Conservation (phyloP, 371 early-diverging fungal genomes). For the Dichotomocladium elegans region DNA sequence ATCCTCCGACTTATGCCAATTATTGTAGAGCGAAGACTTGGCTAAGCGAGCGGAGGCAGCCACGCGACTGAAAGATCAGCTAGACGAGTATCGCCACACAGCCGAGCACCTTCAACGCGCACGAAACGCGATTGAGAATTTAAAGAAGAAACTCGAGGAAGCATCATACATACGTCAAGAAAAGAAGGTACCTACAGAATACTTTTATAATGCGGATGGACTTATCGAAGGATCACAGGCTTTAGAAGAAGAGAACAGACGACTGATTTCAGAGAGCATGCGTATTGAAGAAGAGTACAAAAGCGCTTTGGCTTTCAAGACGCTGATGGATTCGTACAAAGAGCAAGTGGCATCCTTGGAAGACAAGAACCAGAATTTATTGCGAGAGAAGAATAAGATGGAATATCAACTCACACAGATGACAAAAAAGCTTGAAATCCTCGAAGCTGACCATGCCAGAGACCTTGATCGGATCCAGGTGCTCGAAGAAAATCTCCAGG, state of each 20-base stretch:
- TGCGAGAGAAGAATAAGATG: conserved; percentile 67
- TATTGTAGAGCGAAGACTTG: conserved; percentile 51
- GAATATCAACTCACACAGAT: conserved; percentile 69
- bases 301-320: conserved; percentile 73
- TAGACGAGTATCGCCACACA: conserved; percentile 85
- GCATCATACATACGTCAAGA: conserved; percentile 73
- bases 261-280: conserved; percentile 60
- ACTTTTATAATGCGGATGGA: background rate
- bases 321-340: conserved; percentile 83
- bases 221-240: conserved; percentile 13
- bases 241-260: conserved; percentile 76
- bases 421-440: conserved; percentile 55
- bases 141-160: conserved; percentile 91
- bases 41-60: conserved; percentile 63
- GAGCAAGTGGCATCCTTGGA: conserved; percentile 77
- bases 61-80: conserved; percentile 73
- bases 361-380: conserved; percentile 60
- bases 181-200: conserved; percentile 48
- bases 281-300: conserved; percentile 85
- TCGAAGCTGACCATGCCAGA: conserved; percentile 62
- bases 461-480: conserved; percentile 74
- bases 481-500: conserved; percentile 79
- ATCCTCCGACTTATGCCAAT: background rate
- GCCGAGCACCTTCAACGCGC: conserved; percentile 88
- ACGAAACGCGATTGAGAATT: conserved; percentile 92